Base-by-base conservation (phyloP, 208 protist genomes). In the Wallacemonas sp. region DNA sequence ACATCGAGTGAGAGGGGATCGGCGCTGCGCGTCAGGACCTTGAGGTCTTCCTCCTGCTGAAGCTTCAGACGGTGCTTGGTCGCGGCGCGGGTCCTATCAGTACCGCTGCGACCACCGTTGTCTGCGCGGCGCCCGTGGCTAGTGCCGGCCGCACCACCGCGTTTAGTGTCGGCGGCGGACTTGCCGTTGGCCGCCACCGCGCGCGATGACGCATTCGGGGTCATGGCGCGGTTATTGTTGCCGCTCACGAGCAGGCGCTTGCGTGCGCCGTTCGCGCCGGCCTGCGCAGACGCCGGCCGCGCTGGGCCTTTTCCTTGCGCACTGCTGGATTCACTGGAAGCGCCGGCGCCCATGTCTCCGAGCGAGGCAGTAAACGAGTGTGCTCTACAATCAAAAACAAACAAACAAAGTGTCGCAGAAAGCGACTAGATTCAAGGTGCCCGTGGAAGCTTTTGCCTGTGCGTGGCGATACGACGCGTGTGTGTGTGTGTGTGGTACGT, bases 1-100 rank as follows among this genome's bases (percentile, higher is more conserved):
- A 92, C 78, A 10, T 79, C 55, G 45, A 92, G 69, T 8, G 83
- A 81, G 10, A 55, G 71, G 6, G 78, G 71, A 55, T 94, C 85
- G 5, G 81, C 74, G 48, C 78, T 76, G 44, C 63, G 60, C 27
- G 70, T 78, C 26, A 89, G 74, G 13, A 64, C 66, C 21, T 55
- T 64, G 10, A 85, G 37, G 17, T 77, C 73, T 27, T 80, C 78
- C 42, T 83, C 75, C n/a, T 71, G 46, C 57, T 53, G 29, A 58
- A 70, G 45, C 60, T 70, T 45, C 29, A 39, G 39, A 57, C 24
- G 30, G 62, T 60, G 29, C 59, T 48, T 33, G 4, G 24, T 48
- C 10, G 59, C 41, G 3, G 42, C 44, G 29, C 9, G 21, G 30
- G 33, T 15, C 37, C 3, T 10, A 17, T 8, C 29, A 34, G 42